A percentile compares a stretch with the other conserved stretches of the same genome.
These are phyloP conservation scores for Trebouxia sp. DNA, from an alignment of 139 green algal genomes.

Conservation along the genomic window DNA sequence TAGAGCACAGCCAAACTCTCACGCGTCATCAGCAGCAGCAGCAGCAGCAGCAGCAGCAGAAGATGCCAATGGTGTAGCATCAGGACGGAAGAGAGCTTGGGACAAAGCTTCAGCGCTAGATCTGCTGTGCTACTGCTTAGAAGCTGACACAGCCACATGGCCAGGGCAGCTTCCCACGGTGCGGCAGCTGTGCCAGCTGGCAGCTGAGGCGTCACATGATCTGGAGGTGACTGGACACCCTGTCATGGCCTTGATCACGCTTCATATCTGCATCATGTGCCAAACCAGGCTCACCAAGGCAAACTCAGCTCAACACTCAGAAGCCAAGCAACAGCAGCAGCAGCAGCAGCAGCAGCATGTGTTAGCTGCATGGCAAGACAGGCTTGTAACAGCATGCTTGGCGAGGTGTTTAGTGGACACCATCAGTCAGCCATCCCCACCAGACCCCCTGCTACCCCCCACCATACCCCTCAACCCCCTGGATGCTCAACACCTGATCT, in stretches of 20 bases:
- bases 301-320: not conserved
- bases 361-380: not conserved
- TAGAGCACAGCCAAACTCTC: too few species aligned
- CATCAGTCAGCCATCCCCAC: not conserved
- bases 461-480: not conserved
- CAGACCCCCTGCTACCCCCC: conserved; percentile 8
- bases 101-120: not conserved
- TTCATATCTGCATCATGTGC: conserved; percentile 9
- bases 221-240: conserved; percentile 20
- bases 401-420: not conserved
- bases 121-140: conserved; percentile 6
- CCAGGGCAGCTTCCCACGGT: not conserved
- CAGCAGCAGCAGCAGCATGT: conserved; percentile 19
- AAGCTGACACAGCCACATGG: not conserved
- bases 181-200: conserved; percentile 27
- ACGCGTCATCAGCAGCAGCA: too few species aligned
- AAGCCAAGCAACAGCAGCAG: not conserved
- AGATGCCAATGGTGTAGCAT: too few species aligned
- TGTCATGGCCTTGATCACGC: conserved; percentile 21
- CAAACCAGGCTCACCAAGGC: not conserved
- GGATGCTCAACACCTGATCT: conserved; percentile 6
- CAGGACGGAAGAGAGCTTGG: too few species aligned
- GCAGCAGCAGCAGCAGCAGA: too few species aligned
- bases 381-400: conserved; percentile 9
- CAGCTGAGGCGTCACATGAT: not conserved